Evolutionary conservation across 176 grass and related monocot genomes (phyloP).

Genomic region (Avena sativa): DNA sequence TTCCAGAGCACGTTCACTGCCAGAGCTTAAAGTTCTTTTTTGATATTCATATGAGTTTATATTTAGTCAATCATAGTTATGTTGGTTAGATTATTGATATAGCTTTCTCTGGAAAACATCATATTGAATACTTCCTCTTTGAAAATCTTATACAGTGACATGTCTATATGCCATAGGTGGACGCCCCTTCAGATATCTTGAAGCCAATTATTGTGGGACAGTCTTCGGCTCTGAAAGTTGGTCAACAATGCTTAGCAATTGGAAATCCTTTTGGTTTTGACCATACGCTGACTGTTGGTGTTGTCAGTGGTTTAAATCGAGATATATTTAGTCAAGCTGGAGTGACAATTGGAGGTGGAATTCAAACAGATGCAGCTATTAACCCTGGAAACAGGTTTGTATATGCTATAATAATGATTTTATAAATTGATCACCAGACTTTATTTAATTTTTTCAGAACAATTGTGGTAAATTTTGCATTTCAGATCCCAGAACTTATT

Average conservation of each 20-base stretch:
- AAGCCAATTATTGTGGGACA: slow-evolving; percentile 82
- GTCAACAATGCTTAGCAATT: slow-evolving; percentile 96
- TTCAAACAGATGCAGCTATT: slow-evolving; percentile 98
- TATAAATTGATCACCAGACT: neutral
- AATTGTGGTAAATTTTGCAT: neutral
- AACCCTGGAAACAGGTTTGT: slow-evolving; percentile 95
- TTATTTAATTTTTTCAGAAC: neutral
- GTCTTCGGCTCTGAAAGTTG: slow-evolving; percentile 87
- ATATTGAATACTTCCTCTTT: slow-evolving; percentile 11
- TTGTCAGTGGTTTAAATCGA: slow-evolving; percentile 94
- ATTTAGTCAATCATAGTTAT: slow-evolving; percentile 33
- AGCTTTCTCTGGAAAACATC: neutral
- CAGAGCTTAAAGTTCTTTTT: neutral
- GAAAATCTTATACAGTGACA: slow-evolving; percentile 29
- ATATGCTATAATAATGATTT: neutral
- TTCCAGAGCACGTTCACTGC: neutral
- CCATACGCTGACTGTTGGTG: slow-evolving; percentile 89
- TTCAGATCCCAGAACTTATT: slow-evolving; percentile 14
- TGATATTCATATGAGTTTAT: slow-evolving; percentile 14
- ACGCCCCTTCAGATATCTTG: slow-evolving; percentile 77
- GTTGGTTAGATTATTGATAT: slow-evolving; percentile 5
- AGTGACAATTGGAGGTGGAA: slow-evolving; percentile 92
- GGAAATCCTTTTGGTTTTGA: slow-evolving; percentile 99
- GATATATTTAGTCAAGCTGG: slow-evolving; percentile 96
- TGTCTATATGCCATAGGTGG: slow-evolving; percentile 60